Evolutionary conservation across 1,284 basidiomycete genomes (phyloP).

Genomic region (Hortiboletus rubellus): DNA sequence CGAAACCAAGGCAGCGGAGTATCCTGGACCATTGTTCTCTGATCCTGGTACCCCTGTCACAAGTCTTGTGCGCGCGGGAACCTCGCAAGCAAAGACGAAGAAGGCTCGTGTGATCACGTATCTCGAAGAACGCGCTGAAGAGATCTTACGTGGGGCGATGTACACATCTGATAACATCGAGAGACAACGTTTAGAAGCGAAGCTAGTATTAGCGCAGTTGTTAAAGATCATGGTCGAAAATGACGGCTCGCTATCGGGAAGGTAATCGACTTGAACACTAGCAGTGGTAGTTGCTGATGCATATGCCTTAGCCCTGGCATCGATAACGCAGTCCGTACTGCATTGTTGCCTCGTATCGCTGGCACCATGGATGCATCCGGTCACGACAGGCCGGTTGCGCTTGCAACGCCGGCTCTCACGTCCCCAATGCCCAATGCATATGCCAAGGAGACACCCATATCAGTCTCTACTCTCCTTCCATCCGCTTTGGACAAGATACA

Average conservation of each 20-base stretch:
- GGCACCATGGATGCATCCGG: constrained; percentile 16
- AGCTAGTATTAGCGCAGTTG: constrained; percentile 72
- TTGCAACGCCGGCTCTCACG: constrained; percentile 18
- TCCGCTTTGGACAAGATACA: constrained; percentile 79
- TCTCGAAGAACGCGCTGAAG: constrained; percentile 70
- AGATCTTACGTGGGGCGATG: constrained; percentile 74
- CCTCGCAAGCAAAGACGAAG: constrained; percentile 76
- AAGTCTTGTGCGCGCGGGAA: constrained; percentile 66
- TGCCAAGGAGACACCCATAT: constrained; percentile 45
- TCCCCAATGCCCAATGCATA: constrained; percentile 21
- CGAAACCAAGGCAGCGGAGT: constrained; percentile 56
- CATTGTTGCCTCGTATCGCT: constrained; percentile 61
- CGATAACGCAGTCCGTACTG: constrained; percentile 63
- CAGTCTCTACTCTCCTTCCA: constrained; percentile 52
- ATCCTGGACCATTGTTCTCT: constrained; percentile 84
- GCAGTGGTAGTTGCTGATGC: constrained; percentile 19
- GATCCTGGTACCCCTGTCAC: constrained; percentile 71
- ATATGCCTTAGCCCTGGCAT: constrained; percentile 56
- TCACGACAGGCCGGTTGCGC: constrained; percentile 25
- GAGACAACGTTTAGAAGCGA: constrained; percentile 69
- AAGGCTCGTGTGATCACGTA: constrained; percentile 79
- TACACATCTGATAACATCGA: constrained; percentile 64
- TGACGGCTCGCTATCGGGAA: constrained; percentile 82
- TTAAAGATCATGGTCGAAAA: constrained; percentile 82
- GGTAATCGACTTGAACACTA: constrained; percentile 43